Conservation (phyloP, 768 basidiomycete species). For the Tephrocybe rancida region DNA sequence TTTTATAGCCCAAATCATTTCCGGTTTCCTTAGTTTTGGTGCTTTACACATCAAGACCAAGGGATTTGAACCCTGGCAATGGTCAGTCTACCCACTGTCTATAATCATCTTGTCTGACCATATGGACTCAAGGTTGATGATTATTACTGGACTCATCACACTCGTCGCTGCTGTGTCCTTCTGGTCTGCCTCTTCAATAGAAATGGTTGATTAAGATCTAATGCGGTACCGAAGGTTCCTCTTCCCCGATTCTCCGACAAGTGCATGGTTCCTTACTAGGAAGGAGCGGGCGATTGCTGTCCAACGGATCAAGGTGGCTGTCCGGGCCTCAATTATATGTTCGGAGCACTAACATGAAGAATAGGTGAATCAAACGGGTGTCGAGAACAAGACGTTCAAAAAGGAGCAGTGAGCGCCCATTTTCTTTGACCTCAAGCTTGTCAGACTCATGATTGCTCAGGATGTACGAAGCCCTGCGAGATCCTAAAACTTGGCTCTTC, state of each 20-base stretch:
- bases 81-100: slow-evolving; percentile 35
- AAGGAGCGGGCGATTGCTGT: slow-evolving; percentile 66
- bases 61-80: slow-evolving; percentile 73
- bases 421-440: too few relatives aligned
- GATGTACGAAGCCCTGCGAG: too few relatives aligned
- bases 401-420: slow-evolving; percentile 69
- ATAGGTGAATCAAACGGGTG: slow-evolving; percentile 56
- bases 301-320: slow-evolving; percentile 54
- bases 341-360: background rate
- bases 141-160: slow-evolving; percentile 67
- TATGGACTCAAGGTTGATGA: slow-evolving; percentile 55
- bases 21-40: slow-evolving; percentile 73
- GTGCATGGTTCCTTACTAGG: slow-evolving; percentile 71
- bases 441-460: too few relatives aligned
- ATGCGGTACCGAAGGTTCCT: slow-evolving; percentile 44
- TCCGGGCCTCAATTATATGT: background rate
- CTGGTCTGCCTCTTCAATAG: slow-evolving; percentile 47
- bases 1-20: slow-evolving; percentile 64
- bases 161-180: slow-evolving; percentile 52
- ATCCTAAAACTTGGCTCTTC: slow-evolving; percentile 80
- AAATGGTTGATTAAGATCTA: background rate
- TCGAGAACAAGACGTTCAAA: slow-evolving; percentile 84
- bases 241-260: slow-evolving; percentile 77
- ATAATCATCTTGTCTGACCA: background rate
- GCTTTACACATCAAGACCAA: slow-evolving; percentile 58